Percentiles rank a stretch among this genome's conserved stretches.
These are phyloP conservation scores for Kodamaea ohmeri DNA, from an alignment of 1,139 yeast genomes.

Conservation along the genomic window DNA sequence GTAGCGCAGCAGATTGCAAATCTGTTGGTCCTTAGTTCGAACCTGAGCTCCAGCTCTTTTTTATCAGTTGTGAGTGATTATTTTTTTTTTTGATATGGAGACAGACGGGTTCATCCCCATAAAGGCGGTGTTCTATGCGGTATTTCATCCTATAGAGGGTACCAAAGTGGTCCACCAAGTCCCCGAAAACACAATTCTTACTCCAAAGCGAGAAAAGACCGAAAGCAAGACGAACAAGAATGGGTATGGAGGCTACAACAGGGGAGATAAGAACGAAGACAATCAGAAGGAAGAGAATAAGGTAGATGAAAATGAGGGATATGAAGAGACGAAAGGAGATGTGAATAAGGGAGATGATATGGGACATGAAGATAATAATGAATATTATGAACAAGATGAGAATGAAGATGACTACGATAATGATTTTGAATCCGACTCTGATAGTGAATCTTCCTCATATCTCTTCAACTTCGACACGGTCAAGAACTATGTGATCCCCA, in stretches of 20 bases:
- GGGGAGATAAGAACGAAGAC: no score
- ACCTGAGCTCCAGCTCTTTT: slow-evolving; percentile 44
- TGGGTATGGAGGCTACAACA: no score
- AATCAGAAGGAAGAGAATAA: no score
- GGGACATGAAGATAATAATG: not conserved
- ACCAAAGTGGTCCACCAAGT: slow-evolving; percentile 92
- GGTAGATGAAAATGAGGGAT: not conserved
- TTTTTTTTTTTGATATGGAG: slow-evolving; percentile 25
- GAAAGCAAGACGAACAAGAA: no score
- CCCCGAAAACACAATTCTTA: slow-evolving; percentile 59
- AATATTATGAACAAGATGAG: slow-evolving; percentile 3
- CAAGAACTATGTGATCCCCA: slow-evolving; percentile 89
- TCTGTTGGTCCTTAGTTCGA: slow-evolving; percentile 56
- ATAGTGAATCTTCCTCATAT: slow-evolving; percentile 22
- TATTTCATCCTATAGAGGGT: slow-evolving; percentile 94
- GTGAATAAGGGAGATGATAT: not conserved
- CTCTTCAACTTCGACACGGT: slow-evolving; percentile 80
- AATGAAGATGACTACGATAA: not conserved
- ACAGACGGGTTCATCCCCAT: slow-evolving; percentile 77
- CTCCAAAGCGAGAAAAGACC: slow-evolving; percentile 17
- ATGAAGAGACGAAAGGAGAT: not conserved
- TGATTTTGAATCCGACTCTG: not conserved
- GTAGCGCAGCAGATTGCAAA: slow-evolving; percentile 58
- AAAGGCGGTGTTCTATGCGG: slow-evolving; percentile 81
- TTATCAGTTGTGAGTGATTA: slow-evolving; percentile 12